phyloP scores from a whole-genome alignment of 495 filamentous ascomycete species.

The Endocarpon pusillum region DNA sequence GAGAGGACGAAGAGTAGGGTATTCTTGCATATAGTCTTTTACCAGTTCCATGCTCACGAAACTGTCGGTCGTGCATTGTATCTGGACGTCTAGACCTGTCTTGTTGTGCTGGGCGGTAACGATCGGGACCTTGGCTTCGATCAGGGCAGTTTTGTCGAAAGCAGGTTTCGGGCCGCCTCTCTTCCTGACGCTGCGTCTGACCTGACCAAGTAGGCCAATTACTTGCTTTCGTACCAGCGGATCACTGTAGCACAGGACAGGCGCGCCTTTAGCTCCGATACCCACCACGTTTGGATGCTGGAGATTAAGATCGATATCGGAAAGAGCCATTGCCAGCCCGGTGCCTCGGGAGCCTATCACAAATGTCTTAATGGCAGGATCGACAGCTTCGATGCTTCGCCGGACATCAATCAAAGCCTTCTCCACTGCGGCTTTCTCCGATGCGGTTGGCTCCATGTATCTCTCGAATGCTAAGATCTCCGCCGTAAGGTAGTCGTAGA shows the following conservation, averaged over 20 bases:
- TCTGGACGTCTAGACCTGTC: slow-evolving; percentile 31
- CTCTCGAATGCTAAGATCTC: slow-evolving; percentile 30
- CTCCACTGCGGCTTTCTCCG: slow-evolving; percentile 17
- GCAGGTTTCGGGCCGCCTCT: too few species aligned
- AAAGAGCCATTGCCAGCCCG: slow-evolving; percentile 32
- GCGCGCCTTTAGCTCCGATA: too few species aligned
- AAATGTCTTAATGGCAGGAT: slow-evolving; percentile 15
- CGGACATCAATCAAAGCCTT: slow-evolving; percentile 15
- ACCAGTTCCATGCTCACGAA: slow-evolving; percentile 22
- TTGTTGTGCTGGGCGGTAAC: slow-evolving; percentile 21
- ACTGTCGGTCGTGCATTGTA: slow-evolving; percentile 22
- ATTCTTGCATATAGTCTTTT: slow-evolving; percentile 27
- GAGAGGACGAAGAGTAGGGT: slow-evolving; percentile 30
- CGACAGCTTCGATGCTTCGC: slow-evolving; percentile 7
- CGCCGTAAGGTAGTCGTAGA: slow-evolving; percentile 16
- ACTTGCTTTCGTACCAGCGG: too few species aligned
- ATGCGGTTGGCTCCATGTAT: slow-evolving; percentile 22
- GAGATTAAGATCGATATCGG: slow-evolving; percentile 32
- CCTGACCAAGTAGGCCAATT: too few species aligned
- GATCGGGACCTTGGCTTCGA: too few species aligned
- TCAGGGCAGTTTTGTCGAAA: too few species aligned
- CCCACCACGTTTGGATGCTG: too few species aligned
- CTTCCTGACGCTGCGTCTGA: too few species aligned
- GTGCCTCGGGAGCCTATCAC: slow-evolving; percentile 35
- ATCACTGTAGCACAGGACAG: too few species aligned